Conservation (phyloP, 768 basidiomycete genomes). For the Mycena belliarum region DNA sequence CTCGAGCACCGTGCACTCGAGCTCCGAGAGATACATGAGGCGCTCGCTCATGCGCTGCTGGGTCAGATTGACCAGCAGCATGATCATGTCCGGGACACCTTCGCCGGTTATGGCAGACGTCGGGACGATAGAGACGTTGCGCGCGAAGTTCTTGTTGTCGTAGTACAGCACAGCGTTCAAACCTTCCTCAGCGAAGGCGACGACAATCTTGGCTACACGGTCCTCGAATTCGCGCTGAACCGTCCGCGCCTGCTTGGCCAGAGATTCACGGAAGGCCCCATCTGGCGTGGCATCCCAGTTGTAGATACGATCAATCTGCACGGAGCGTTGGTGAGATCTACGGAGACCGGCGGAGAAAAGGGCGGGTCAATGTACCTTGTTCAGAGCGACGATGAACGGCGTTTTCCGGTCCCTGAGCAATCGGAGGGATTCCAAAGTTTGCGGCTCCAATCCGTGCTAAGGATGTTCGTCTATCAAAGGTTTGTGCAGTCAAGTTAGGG, state of each 20-base stretch:
- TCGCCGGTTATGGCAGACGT: conserved; percentile 98
- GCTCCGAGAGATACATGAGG: conserved; percentile 95
- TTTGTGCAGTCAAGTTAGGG: neutral
- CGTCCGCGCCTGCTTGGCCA: conserved; percentile 74
- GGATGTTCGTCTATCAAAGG: conserved; percentile 3
- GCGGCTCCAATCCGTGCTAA: conserved; percentile 96
- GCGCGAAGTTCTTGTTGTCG: conserved; percentile 93
- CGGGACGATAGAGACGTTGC: conserved; percentile 94
- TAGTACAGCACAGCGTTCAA: conserved; percentile 95
- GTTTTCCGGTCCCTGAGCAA: conserved; percentile 91
- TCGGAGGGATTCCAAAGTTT: conserved; percentile 94
- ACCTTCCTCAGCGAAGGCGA: conserved; percentile 98
- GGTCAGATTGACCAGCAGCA: conserved; percentile 95
- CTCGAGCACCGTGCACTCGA: conserved; percentile 97
- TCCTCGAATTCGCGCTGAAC: conserved; percentile 94
- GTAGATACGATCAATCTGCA: conserved; percentile 95
- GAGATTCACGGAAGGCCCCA: conserved; percentile 88
- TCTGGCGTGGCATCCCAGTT: conserved; percentile 92
- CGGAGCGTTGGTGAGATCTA: conserved; percentile 3
- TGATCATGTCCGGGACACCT: conserved; percentile 99
- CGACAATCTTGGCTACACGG: conserved; percentile 77
- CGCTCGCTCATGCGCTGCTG: conserved; percentile 97
- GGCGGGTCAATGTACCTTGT: conserved; percentile 62
- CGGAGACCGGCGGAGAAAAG: conserved; percentile 5
- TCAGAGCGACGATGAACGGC: conserved; percentile 97